phyloP scores from a whole-genome alignment of 23 red algal species.

The Gracilaria vermiculophylla region DNA sequence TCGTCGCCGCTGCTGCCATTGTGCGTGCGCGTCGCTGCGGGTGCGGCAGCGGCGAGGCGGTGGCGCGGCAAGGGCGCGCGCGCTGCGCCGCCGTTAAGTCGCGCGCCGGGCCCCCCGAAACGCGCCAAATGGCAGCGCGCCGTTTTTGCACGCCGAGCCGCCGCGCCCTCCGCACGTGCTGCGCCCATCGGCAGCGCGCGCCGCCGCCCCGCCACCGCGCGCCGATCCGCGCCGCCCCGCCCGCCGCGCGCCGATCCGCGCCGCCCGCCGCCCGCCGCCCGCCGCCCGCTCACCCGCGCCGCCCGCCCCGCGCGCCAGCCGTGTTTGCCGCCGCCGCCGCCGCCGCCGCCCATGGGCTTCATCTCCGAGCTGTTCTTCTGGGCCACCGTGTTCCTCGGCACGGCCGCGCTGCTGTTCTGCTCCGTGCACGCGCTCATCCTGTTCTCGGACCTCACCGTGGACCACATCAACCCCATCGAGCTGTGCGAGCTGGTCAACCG shows the following conservation, averaged over 20 bases:
- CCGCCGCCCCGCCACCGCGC: conserved; percentile 20
- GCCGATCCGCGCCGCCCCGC: not conserved
- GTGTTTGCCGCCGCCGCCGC: not conserved
- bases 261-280: too few relatives aligned
- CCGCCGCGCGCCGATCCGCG: too few relatives aligned
- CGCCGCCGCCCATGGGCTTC: conserved; percentile 20
- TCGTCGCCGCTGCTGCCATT: too few relatives aligned
- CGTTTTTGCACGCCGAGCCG: too few relatives aligned
- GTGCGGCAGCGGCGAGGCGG: too few relatives aligned
- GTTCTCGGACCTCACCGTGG: conserved; percentile 84
- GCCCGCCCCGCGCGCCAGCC: not conserved
- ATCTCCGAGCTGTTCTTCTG: conserved; percentile 78
- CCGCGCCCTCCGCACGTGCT: too few relatives aligned
- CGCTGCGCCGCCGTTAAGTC: too few relatives aligned
- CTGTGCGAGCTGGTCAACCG: conserved; percentile 91
- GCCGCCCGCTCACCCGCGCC: conserved; percentile 41
- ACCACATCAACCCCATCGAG: conserved; percentile 98
- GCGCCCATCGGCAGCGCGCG: too few relatives aligned
- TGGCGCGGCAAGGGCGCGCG: too few relatives aligned
- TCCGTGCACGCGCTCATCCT: conserved; percentile 87
- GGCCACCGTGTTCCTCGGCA: conserved; percentile 74
- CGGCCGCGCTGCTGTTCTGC: conserved; percentile 80
- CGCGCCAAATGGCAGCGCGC: too few relatives aligned
- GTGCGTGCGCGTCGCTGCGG: too few relatives aligned
- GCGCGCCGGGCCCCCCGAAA: too few relatives aligned